Conservation (phyloP, 176 grass and related monocot genomes). For the Cenchrus americanus region DNA sequence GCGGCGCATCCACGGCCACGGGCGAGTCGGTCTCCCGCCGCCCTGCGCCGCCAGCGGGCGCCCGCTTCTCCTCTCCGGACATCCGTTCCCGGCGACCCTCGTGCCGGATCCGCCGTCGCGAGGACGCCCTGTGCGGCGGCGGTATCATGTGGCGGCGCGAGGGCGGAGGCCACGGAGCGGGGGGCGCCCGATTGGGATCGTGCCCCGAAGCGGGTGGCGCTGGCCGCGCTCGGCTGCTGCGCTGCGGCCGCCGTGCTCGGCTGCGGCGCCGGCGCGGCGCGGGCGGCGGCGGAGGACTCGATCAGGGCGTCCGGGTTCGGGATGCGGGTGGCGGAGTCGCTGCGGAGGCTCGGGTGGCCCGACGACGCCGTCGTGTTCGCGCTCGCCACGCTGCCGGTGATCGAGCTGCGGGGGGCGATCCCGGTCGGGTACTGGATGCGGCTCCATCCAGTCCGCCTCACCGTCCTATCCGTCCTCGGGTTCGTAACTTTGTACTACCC, state of each 20-base stretch:
- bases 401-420: conserved; percentile 91
- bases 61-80: not conserved
- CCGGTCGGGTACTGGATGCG: conserved; percentile 94
- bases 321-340: conserved; percentile 65
- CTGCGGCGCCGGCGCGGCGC: conserved; percentile 38
- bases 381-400: conserved; percentile 77
- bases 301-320: conserved; percentile 83
- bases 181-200: conserved; percentile 26
- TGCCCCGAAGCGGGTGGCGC: conserved; percentile 10
- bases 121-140: not conserved
- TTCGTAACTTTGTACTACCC: not conserved
- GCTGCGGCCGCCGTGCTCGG: conserved; percentile 26
- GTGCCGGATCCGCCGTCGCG: not conserved
- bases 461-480: conserved; percentile 80
- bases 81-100: not conserved
- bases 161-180: not conserved
- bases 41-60: conserved; percentile 26
- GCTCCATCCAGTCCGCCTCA: conserved; percentile 73
- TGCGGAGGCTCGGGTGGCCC: conserved; percentile 80
- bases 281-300: conserved; percentile 61
- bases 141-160: not conserved
- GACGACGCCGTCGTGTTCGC: conserved; percentile 86
- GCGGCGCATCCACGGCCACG: not conserved
- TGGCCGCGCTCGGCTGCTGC: conserved; percentile 36
- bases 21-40: conserved; percentile 4